These are phyloP conservation scores for Tetrapyrgos nigripes DNA, from an alignment of 1,284 basidiomycete species.

Conservation along the genomic window DNA sequence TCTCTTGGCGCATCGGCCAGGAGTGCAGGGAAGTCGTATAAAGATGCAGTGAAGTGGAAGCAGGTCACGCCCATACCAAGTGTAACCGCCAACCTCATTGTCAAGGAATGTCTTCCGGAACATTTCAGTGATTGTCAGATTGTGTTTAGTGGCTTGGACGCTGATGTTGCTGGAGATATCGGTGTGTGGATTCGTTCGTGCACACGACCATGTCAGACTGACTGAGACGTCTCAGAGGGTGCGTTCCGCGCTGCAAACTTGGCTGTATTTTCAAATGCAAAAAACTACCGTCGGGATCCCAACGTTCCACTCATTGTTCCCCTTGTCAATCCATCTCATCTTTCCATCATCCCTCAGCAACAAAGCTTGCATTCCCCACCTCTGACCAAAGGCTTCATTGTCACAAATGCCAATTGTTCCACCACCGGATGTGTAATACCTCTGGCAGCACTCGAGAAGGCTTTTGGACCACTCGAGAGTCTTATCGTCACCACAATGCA, in stretches of 20 bases:
- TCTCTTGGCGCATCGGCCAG: conserved; percentile 90
- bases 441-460: conserved; percentile 89
- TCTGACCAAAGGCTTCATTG: conserved; percentile 90
- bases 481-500: conserved; percentile 96
- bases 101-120: conserved; percentile 82
- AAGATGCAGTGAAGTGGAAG: conserved; percentile 89
- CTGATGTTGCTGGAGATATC: conserved; percentile 94
- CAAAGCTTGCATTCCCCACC: conserved; percentile 71
- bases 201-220: neutral
- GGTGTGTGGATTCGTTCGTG: conserved; percentile 57
- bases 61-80: conserved; percentile 81
- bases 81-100: conserved; percentile 69
- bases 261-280: conserved; percentile 97
- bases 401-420: conserved; percentile 99
- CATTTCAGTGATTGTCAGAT: conserved; percentile 86
- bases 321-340: conserved; percentile 91
- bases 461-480: conserved; percentile 93
- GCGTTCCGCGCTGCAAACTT: conserved; percentile 90
- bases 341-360: conserved; percentile 89
- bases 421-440: conserved; percentile 96
- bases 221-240: conserved; percentile 63
- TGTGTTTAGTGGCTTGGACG: conserved; percentile 95
- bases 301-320: conserved; percentile 97
- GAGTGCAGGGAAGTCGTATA: conserved; percentile 89
- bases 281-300: conserved; percentile 94